Conservation (phyloP, 306 rosid species). For the Cyclanthera cordifolia region DNA sequence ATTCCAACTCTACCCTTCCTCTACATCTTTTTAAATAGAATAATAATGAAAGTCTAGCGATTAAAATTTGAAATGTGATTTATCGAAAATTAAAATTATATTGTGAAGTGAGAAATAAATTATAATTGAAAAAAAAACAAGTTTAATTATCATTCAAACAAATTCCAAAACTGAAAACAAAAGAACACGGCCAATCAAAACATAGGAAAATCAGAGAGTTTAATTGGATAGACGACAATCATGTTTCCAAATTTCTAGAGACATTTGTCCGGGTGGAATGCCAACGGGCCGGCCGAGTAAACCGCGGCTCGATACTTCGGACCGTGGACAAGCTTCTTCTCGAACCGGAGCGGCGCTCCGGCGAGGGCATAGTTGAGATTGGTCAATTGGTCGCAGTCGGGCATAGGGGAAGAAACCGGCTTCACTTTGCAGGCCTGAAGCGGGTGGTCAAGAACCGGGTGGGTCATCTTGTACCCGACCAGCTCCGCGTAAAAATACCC, state of each 20-base stretch:
- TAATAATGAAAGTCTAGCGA: too few relatives aligned
- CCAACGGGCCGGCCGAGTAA: constrained; percentile 80
- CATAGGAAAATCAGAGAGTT: not conserved
- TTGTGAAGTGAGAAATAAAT: too few relatives aligned
- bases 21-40: too few relatives aligned
- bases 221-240: not conserved
- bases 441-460: constrained; percentile 56
- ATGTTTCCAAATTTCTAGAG: constrained; percentile 13
- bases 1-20: too few relatives aligned
- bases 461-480: constrained; percentile 48
- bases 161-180: not conserved
- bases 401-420: constrained; percentile 57
- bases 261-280: constrained; percentile 63
- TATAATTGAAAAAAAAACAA: too few relatives aligned
- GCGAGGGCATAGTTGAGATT: constrained; percentile 61
- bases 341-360: constrained; percentile 62
- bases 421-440: constrained; percentile 69
- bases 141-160: not conserved
- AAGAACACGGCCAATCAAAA: not conserved
- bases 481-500: constrained; percentile 73
- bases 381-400: constrained; percentile 44
- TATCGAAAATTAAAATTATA: too few relatives aligned
- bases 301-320: constrained; percentile 53
- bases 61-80: too few relatives aligned
- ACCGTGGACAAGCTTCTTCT: constrained; percentile 44